These are phyloP conservation scores for Candida patagonica DNA, from an alignment of 805 yeast genomes.

Conservation along the genomic window DNA sequence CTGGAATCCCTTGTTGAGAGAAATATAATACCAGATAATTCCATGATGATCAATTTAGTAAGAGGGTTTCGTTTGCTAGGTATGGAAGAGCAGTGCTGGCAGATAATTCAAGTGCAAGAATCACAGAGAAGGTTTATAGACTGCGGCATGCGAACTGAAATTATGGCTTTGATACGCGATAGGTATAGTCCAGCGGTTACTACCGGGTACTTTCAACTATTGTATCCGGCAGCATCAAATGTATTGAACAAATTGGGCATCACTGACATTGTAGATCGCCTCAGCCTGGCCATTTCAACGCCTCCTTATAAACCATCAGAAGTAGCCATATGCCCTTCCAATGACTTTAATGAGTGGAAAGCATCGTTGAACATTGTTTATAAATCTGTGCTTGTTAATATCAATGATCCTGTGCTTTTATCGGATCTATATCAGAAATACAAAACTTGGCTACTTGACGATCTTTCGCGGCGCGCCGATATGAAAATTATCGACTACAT, in stretches of 20 bases:
- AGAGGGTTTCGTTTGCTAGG: conserved; percentile 22
- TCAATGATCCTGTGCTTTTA: conserved; percentile 6
- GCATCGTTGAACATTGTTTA: conserved; percentile 18
- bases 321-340: background rate
- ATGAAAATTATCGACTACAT: conserved; percentile 19
- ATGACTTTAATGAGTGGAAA: background rate
- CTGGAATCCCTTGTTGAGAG: conserved; percentile 16
- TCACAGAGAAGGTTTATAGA: conserved; percentile 10
- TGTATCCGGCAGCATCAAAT: conserved; percentile 16
- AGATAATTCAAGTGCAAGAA: conserved; percentile 15
- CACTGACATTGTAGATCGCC: background rate
- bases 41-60: conserved; percentile 18
- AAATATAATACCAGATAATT: conserved; percentile 14
- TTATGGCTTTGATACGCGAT: conserved; percentile 17
- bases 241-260: conserved; percentile 14
- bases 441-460: background rate
- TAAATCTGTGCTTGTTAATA: conserved; percentile 18
- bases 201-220: conserved; percentile 10
- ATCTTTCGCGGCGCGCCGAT: background rate
- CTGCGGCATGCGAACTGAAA: conserved; percentile 19
- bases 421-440: conserved; percentile 2
- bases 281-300: background rate
- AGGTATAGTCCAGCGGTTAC: conserved; percentile 16
- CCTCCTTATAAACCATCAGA: background rate
- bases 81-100: conserved; percentile 21